Conservation (phyloP, 1,284 basidiomycete genomes). For the Vanrija pseudolonga region DNA sequence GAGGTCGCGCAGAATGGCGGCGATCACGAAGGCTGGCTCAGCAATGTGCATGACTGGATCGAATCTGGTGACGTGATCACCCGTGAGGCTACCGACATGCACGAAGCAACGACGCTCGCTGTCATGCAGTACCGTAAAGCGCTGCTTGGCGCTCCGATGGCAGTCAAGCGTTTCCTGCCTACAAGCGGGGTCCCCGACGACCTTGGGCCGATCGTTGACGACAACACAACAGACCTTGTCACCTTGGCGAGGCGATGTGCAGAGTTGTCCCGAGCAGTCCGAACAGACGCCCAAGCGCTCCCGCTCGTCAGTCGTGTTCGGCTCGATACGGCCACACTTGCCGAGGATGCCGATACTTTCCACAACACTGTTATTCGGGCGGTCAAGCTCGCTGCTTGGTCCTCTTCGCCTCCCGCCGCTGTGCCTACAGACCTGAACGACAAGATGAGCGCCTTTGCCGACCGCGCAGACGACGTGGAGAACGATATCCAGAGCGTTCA, state of each 20-base stretch:
- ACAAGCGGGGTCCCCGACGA: slow-evolving; percentile 9
- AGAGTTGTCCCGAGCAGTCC: neutral
- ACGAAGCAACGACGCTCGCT: slow-evolving; percentile 12
- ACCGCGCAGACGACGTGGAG: neutral
- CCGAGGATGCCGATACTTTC: neutral
- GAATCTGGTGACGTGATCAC: slow-evolving; percentile 7
- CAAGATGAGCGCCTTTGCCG: neutral
- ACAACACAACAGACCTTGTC: slow-evolving; percentile 14
- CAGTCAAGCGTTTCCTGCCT: slow-evolving; percentile 7
- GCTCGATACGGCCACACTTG: slow-evolving; percentile 2
- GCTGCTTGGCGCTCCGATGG: slow-evolving; percentile 7
- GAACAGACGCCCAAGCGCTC: slow-evolving; percentile 4
- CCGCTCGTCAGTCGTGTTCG: slow-evolving; percentile 11
- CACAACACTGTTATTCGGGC: slow-evolving; percentile 1
- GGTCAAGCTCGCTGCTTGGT: slow-evolving; percentile 9
- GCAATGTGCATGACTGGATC: slow-evolving; percentile 6
- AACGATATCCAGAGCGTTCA: neutral
- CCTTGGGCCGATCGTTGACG: slow-evolving; percentile 8
- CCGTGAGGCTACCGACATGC: slow-evolving; percentile 4
- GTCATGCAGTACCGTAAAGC: slow-evolving; percentile 21
- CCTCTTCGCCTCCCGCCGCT: neutral
- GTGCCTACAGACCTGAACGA: neutral
- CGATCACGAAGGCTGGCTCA: slow-evolving; percentile 13
- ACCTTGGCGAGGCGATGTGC: slow-evolving; percentile 7
- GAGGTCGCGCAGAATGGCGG: slow-evolving; percentile 1